Conservation (phyloP, 495 filamentous ascomycete genomes). For the Daldinia vernicosa region DNA sequence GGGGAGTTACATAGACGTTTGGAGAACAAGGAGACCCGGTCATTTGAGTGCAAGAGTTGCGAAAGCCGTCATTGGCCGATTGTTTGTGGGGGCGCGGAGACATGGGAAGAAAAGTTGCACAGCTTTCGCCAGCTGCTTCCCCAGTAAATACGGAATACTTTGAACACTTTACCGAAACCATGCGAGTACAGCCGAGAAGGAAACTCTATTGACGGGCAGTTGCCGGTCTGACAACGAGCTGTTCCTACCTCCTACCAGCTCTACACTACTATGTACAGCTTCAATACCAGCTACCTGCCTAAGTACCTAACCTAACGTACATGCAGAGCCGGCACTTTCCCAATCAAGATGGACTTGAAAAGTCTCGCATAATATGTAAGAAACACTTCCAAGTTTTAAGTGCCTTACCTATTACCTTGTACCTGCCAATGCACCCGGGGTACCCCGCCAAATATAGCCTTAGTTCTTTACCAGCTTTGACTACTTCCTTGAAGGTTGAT, state of each 20-base stretch:
- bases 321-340: neutral
- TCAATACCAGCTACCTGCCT: neutral
- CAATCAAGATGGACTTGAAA: constrained; percentile 1
- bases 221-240: constrained; percentile 2
- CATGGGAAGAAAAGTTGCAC: constrained; percentile 37
- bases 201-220: constrained; percentile 4
- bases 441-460: neutral
- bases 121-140: constrained; percentile 34
- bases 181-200: constrained; percentile 42
- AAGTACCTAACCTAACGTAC: neutral
- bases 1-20: constrained; percentile 30
- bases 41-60: constrained; percentile 18
- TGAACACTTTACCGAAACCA: constrained; percentile 38
- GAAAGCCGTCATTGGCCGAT: constrained; percentile 39
- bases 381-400: neutral
- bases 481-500: neutral
- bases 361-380: neutral
- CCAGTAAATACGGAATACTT: neutral
- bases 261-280: too few species aligned
- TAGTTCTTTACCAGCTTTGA: neutral
- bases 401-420: neutral
- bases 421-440: neutral
- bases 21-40: constrained; percentile 21
- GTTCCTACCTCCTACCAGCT: neutral
- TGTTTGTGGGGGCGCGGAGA: constrained; percentile 44